A percentile compares a stretch with the other conserved stretches of the same genome.
Evolutionary conservation across 768 basidiomycete genomes (phyloP).

Genomic region (Cystobasidiopsis lactophilus): DNA sequence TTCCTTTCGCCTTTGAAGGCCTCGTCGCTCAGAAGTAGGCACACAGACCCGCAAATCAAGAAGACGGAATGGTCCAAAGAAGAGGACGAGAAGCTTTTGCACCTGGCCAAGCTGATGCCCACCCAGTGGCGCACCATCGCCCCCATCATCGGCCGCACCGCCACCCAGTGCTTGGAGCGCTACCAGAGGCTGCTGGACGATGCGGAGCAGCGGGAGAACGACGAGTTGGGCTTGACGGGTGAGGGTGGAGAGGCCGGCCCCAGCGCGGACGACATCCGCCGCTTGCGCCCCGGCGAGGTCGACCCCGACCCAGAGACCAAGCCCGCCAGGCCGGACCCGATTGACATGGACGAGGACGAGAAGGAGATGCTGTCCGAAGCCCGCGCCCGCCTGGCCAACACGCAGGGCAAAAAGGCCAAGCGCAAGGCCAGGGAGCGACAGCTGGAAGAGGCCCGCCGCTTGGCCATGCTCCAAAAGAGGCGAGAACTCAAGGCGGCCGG

Average conservation of each 20-base stretch:
- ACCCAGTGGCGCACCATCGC: conserved; percentile 99
- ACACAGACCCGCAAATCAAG: conserved; percentile 97
- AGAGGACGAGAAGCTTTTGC: conserved; percentile 93
- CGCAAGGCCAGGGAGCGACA: conserved; percentile 94
- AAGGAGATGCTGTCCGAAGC: conserved; percentile 99
- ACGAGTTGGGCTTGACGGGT: conserved; percentile 74
- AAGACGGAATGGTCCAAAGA: conserved; percentile 99
- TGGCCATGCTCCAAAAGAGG: conserved; percentile 93
- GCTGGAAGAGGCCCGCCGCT: conserved; percentile 76
- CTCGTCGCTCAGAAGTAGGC: conserved; percentile 70
- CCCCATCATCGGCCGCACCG: conserved; percentile 91
- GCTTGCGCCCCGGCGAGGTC: conserved; percentile 81
- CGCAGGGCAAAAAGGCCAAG: conserved; percentile 98
- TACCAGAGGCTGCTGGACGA: conserved; percentile 97
- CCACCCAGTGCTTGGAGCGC: conserved; percentile 89
- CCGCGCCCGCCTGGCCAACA: conserved; percentile 89
- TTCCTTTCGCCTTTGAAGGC: not conserved
- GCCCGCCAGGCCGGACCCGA: conserved; percentile 91
- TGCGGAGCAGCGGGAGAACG: conserved; percentile 86
- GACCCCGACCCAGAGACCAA: conserved; percentile 98
- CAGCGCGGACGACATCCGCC: conserved; percentile 74
- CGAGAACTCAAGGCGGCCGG: conserved; percentile 93
- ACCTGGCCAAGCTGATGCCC: conserved; percentile 95
- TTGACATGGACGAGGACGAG: conserved; percentile 99
- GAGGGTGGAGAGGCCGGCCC: conserved; percentile 61